Percentiles rank a stretch among this genome's conserved stretches.
Conservation (phyloP, 73 alveolate species). For the Tetrahymena thermophila region DNA sequence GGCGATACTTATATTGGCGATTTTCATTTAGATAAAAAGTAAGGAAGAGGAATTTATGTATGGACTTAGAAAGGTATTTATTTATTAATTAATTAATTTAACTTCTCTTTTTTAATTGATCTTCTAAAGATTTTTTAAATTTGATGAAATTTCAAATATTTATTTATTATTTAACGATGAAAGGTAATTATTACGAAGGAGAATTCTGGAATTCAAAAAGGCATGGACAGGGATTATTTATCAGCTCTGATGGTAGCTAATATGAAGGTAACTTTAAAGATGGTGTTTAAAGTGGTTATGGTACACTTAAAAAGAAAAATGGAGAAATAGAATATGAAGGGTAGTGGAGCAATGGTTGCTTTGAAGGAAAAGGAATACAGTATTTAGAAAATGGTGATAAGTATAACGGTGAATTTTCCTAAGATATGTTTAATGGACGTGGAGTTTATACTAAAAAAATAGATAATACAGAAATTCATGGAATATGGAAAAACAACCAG, state of each 20-base stretch:
- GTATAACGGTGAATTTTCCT: neutral
- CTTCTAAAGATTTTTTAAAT: no score
- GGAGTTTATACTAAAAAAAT: neutral
- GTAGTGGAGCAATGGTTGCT: neutral
- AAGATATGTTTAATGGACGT: neutral
- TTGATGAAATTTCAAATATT: no score
- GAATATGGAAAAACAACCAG: constrained; percentile 2
- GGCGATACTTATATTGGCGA: neutral
- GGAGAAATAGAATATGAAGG: neutral
- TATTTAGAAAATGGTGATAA: neutral
- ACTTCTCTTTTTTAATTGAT: no score
- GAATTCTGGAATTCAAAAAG: neutral
- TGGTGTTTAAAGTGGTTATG: neutral
- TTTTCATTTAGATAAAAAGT: neutral
- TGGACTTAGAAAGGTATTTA: neutral
- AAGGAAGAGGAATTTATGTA: neutral
- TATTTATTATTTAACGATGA: no score
- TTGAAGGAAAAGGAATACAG: neutral
- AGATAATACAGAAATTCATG: neutral
- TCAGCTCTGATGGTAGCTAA: neutral
- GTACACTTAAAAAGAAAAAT: neutral
- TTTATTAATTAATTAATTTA: neutral
- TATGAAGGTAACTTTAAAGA: neutral
- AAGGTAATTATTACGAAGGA: neutral
- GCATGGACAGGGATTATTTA: neutral